Percentiles rank a stretch among this genome's conserved stretches.
Evolutionary conservation across 2,329 filamentous ascomycete genomes (phyloP).

Genomic region (Xylariaceae sp.): DNA sequence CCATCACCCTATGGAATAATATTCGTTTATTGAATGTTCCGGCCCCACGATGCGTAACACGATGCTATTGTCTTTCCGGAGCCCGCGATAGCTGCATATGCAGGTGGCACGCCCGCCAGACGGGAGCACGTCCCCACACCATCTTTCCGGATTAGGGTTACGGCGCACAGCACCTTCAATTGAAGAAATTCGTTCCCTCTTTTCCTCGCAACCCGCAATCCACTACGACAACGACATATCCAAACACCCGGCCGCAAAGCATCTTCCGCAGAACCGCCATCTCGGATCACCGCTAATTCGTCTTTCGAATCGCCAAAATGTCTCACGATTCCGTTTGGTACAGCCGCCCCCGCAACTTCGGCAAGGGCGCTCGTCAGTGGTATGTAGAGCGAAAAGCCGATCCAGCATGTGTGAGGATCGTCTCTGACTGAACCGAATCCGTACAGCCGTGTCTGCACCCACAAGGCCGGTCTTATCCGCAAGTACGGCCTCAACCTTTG

Average conservation of each 20-base stretch:
- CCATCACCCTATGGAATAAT: background rate
- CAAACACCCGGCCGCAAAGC: slow-evolving; percentile 11
- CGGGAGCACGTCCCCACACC: background rate
- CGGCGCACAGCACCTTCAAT: slow-evolving; percentile 13
- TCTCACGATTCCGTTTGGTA: slow-evolving; percentile 96
- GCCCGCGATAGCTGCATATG: background rate
- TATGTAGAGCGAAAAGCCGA: slow-evolving; percentile 47
- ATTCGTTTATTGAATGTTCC: background rate
- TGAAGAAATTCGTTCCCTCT: slow-evolving; percentile 7
- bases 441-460: slow-evolving; percentile 67
- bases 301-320: slow-evolving; percentile 41
- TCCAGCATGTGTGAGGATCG: background rate
- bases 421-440: background rate
- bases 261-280: slow-evolving; percentile 11
- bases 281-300: slow-evolving; percentile 10
- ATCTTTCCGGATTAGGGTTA: slow-evolving; percentile 8
- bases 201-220: slow-evolving; percentile 2
- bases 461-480: slow-evolving; percentile 98
- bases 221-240: slow-evolving; percentile 2
- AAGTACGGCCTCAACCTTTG: slow-evolving; percentile 96
- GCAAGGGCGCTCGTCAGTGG: slow-evolving; percentile 93
- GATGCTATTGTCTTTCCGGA: background rate
- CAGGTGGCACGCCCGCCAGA: background rate
- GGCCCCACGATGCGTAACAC: background rate
- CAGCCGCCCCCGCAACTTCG: slow-evolving; percentile 94